Evolutionary conservation across 2,329 filamentous ascomycete species (phyloP), one percentile per base, ranked within the genome.

Genomic region (Phialophora chinensis): DNA sequence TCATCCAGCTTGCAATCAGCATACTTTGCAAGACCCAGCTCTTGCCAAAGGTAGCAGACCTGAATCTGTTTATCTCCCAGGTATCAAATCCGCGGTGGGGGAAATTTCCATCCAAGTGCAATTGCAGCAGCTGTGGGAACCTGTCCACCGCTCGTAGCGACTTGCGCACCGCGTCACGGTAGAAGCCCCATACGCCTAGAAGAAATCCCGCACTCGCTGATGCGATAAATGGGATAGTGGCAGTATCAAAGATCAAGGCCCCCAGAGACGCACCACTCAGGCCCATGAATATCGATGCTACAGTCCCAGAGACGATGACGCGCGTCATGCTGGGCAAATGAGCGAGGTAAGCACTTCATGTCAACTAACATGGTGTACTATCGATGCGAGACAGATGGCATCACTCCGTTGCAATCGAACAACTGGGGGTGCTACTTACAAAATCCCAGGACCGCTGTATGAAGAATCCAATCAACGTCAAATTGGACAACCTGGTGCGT

Each of bases 101-200:
- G 49, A 72, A 72, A 44, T 72, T 72, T 17, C 60, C 59, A 31
- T 72, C 70, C 33, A 72, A 62, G 61, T 72, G 70, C 49, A 72
- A 29, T 27, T 67, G 70, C 44, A 72, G 57, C 57, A 72, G 56
- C 8, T 59, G 62, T 7, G 69, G 70, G 44, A 70, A 71, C 20
- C 67, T 63, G 31, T 72, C 70, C 7, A 72, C 35, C 11, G 64
- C 61, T 20, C 64, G 59, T 8, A 68, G 63, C 3, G 68, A 66
- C 57, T 72, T 72, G 31, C 66, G 60, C 33, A 71, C 59, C 10
- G 65, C 65, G 44, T 72, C 70, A n/a, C 65, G 62, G 59, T 72
- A 72, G 69, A 71, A 69, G 1, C 70, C 70, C 3, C 67, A 44
- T 2, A 63, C 58, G 7, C 70, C 70, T 17, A 72, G 60, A 6